These are phyloP conservation scores for Flaveria trinervia DNA, from an alignment of 129 eudicot species.

Conservation along the genomic window DNA sequence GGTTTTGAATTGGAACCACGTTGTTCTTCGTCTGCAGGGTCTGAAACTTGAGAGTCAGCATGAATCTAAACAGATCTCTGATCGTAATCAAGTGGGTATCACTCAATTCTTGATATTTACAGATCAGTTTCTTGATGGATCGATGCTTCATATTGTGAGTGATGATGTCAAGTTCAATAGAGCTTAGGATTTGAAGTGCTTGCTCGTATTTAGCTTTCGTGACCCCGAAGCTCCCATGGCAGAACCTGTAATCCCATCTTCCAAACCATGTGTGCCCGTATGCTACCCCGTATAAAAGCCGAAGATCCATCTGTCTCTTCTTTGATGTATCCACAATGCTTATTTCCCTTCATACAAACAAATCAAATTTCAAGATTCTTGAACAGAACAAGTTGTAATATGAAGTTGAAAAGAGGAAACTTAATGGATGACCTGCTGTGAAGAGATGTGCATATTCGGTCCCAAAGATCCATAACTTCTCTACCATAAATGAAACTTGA, in stretches of 20 bases:
- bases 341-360: slow-evolving; percentile 55
- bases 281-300: slow-evolving; percentile 73
- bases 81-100: slow-evolving; percentile 50
- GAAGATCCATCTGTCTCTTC: slow-evolving; percentile 70
- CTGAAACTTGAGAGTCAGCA: slow-evolving; percentile 58
- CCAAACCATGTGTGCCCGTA: slow-evolving; percentile 82
- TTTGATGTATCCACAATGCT: slow-evolving; percentile 69
- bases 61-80: slow-evolving; percentile 67
- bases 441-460: slow-evolving; percentile 79
- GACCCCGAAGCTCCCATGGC: slow-evolving; percentile 69
- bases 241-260: slow-evolving; percentile 67
- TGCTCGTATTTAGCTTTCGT: slow-evolving; percentile 48
- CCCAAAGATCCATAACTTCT: slow-evolving; percentile 98
- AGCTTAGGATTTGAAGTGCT: slow-evolving; percentile 54
- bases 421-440: slow-evolving; percentile 48
- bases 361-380: slow-evolving; percentile 10
- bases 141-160: slow-evolving; percentile 24
- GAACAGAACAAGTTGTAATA: not conserved
- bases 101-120: slow-evolving; percentile 53
- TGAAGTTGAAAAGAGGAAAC: not conserved
- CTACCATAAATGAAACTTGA: slow-evolving; percentile 61
- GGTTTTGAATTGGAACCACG: slow-evolving; percentile 10
- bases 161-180: slow-evolving; percentile 46
- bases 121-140: slow-evolving; percentile 44
- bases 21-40: slow-evolving; percentile 19